Evolutionary conservation across 169 alveolate species (phyloP), one percentile per base, ranked within the genome.

Genomic region (Besnoitia besnoiti): DNA sequence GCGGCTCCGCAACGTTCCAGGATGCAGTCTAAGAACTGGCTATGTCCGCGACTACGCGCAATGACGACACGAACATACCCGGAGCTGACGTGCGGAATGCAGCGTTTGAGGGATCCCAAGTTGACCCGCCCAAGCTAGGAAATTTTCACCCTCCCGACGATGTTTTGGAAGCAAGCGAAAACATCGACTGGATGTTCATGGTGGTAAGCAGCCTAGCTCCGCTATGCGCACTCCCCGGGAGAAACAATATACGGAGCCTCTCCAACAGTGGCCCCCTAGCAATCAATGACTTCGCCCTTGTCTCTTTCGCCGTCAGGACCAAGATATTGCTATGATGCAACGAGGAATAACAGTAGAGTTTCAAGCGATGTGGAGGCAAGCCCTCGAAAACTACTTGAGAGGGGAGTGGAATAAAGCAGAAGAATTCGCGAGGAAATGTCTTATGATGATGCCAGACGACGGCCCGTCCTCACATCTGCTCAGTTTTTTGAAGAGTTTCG

Each of bases 371-470:
- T 82, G 89, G 89, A 44, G 89, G 35, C 89, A 82, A 39, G 89
- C 89, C 42, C 73, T 82, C 0, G 89, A 44, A 0, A 46, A 46
- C 89, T 82, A 82, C 73, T n/a, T 82, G 75, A 19, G 73, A 44
- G 89, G 89, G 10, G 89, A 82, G 75, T 82, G 89, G 89, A 47
- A 35, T 27, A 82, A 39, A 82, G 89, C 89, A 7, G 75, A 46
- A n/a, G 89, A 82, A 21, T 46, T 82, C 46, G 75, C 73, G n/a
- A 44, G 73, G 42, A 82, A 82, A 37, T 82, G 89, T 39, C 89
- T 82, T 35, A 47, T 47, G 73, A 21, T 82, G 46, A 82, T 82
- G 89, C 89, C 89, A 30, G 89, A 47, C 2, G 89, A 82, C 47
- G 87, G 87, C 37, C 87, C 87, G 35, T 39, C 87, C 12, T 30